Percentiles rank a stretch among this genome's conserved stretches.
phyloP scores from a whole-genome alignment of 805 yeast species.

The Ogataea haglerorum region DNA sequence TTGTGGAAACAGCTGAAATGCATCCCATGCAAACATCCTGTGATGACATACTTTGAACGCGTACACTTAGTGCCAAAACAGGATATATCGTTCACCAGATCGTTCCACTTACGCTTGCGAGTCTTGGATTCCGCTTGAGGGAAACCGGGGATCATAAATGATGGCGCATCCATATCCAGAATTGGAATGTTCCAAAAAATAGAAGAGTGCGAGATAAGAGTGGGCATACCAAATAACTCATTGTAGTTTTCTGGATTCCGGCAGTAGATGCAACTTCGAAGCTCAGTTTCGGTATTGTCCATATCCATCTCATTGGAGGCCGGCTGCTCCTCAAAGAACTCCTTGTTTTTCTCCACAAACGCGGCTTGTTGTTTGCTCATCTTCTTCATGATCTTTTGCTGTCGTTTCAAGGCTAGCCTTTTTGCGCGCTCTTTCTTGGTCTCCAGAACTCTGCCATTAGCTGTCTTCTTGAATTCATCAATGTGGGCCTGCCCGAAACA shows the following conservation, averaged over 20 bases:
- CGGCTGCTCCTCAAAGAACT: slow-evolving; percentile 17
- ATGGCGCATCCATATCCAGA: slow-evolving; percentile 28
- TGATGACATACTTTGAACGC: slow-evolving; percentile 32
- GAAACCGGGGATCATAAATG: slow-evolving; percentile 24
- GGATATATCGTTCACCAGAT: slow-evolving; percentile 25
- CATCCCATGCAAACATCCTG: slow-evolving; percentile 53
- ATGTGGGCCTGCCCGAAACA: slow-evolving; percentile 58
- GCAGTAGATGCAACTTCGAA: slow-evolving; percentile 53
- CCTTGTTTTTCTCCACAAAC: slow-evolving; percentile 41
- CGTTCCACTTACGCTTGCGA: slow-evolving; percentile 17
- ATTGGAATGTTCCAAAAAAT: slow-evolving; percentile 48
- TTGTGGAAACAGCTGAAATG: slow-evolving; percentile 43
- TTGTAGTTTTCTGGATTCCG: slow-evolving; percentile 46
- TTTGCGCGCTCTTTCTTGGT: slow-evolving; percentile 53
- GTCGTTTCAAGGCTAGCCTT: slow-evolving; percentile 59
- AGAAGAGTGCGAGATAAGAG: slow-evolving; percentile 44
- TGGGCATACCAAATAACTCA: slow-evolving; percentile 58
- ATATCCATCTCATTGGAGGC: slow-evolving; percentile 18
- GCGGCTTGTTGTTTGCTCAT: slow-evolving; percentile 52
- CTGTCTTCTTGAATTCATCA: slow-evolving; percentile 45
- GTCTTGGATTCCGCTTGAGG: slow-evolving; percentile 5
- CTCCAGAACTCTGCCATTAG: slow-evolving; percentile 42
- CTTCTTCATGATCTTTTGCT: slow-evolving; percentile 56
- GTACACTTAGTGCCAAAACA: slow-evolving; percentile 31
- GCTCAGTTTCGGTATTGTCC: slow-evolving; percentile 16